Evolutionary conservation across 345 rosid genomes (phyloP), one percentile per base, ranked within the genome.

Genomic region (Sisymbrium irio): DNA sequence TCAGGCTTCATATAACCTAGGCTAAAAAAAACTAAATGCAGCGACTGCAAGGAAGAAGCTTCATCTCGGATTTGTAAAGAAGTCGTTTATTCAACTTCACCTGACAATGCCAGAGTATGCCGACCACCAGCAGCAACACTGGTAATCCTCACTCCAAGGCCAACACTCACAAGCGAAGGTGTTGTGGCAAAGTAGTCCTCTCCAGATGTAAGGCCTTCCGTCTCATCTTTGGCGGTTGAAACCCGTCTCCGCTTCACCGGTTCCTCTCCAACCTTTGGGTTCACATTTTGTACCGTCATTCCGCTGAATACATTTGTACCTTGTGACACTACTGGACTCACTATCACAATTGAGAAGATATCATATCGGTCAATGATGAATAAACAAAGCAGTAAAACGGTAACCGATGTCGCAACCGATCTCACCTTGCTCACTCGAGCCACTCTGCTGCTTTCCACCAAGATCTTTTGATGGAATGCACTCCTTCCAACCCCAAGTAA

Each of bases 401-500:
- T 17, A 4, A 18, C 50, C 17, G 35, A 42, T 36, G 40, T 56
- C 65, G 37, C 10, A 73, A 37, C 8, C 8, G 7, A 44, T 14
- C 40, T 69, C 68, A 87, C 93, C 91, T 87, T 84, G 82, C 73
- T 85, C 95, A 51, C 57, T 69, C 6, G 53, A 57, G 42, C 65
- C 50, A 73, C 69, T 79, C 65, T 81, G 87, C 57, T 81, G 89
- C 74, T 84, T 87, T 10, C 74, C 81, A 57, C 46, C 19, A 50
- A 28, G 39, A 45, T 87, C 87, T 75, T 84, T 87, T 13, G 82
- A 83, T 47, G 95, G 98, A 37, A 90, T 85, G 64, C 98, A 90
- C 67, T 92, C 96, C 70, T 85, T 92, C 98, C 98, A 92, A n/a
- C 96, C 98, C 98, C 96, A 92, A 14, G 96, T 80, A 75, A 84